Conservation (phyloP, 495 filamentous ascomycete genomes). For the Terfezia claveryi region DNA sequence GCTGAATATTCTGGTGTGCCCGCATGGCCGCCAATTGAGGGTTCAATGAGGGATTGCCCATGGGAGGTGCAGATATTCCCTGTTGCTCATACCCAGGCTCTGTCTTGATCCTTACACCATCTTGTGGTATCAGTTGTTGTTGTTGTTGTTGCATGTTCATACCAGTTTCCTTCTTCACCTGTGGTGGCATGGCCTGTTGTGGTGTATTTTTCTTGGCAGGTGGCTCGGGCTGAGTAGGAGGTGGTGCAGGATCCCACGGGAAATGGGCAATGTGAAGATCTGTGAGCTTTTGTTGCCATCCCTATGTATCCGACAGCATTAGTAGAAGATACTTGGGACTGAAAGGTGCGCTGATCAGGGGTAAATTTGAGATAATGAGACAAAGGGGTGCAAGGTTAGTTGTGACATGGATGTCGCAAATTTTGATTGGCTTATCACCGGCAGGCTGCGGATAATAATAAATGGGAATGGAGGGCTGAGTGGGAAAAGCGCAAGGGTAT, state of each 20-base stretch:
- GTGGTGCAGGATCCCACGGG: slow-evolving; percentile 73
- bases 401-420: not conserved
- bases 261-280: slow-evolving; percentile 62
- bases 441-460: slow-evolving; percentile 1
- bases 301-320: slow-evolving; percentile 27
- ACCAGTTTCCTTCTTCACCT: not conserved
- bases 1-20: slow-evolving; percentile 24
- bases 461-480: slow-evolving; percentile 4
- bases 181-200: not conserved
- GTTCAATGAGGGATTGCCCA: slow-evolving; percentile 17
- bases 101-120: slow-evolving; percentile 42
- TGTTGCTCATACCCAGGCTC: slow-evolving; percentile 42
- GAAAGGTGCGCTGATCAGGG: not conserved
- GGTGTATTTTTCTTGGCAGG: slow-evolving; percentile 11
- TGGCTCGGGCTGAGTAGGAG: slow-evolving; percentile 29
- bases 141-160: not conserved
- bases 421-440: not conserved
- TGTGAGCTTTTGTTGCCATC: slow-evolving; percentile 80
- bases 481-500: slow-evolving; percentile 15
- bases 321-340: not conserved
- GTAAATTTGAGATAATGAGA: not conserved
- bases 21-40: slow-evolving; percentile 20
- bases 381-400: not conserved
- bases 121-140: slow-evolving; percentile 7
- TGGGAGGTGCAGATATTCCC: slow-evolving; percentile 9